phyloP scores from a whole-genome alignment of 2,329 filamentous ascomycete genomes.

The Zymoseptoria ardabiliae region DNA sequence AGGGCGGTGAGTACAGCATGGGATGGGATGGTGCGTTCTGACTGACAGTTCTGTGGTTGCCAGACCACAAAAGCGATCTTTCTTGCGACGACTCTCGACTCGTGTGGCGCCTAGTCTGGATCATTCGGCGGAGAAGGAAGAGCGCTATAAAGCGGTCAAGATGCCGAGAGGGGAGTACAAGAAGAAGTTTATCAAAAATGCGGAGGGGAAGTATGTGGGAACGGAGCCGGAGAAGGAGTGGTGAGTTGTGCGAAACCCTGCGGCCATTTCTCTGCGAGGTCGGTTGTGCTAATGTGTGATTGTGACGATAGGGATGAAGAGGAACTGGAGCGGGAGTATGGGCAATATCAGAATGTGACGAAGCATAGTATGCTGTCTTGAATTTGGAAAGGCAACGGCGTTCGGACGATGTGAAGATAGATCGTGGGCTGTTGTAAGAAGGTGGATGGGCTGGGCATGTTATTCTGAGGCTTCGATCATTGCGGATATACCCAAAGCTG shows the following conservation, averaged over 20 bases:
- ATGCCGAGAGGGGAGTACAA: constrained; percentile 27
- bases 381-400: neutral
- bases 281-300: neutral
- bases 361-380: constrained; percentile 12
- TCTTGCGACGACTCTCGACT: constrained; percentile 23
- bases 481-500: neutral
- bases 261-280: neutral
- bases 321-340: constrained; percentile 19
- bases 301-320: constrained; percentile 10
- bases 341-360: constrained; percentile 19
- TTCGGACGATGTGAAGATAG: neutral
- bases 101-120: constrained; percentile 13
- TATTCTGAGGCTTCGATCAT: neutral
- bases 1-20: constrained; percentile 7
- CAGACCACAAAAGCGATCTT: constrained; percentile 20
- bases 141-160: constrained; percentile 23
- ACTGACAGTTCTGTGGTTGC: neutral
- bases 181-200: constrained; percentile 19
- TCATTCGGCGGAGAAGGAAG: constrained; percentile 12
- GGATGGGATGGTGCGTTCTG: neutral
- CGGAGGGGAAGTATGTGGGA: constrained; percentile 23
- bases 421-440: neutral
- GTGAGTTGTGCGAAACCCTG: neutral
- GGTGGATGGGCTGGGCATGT: neutral
- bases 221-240: constrained; percentile 26